A percentile compares a stretch with the other conserved stretches of the same genome.
Evolutionary conservation across 306 rosid genomes (phyloP).

Genomic region (Trichosanthes cucumerina): DNA sequence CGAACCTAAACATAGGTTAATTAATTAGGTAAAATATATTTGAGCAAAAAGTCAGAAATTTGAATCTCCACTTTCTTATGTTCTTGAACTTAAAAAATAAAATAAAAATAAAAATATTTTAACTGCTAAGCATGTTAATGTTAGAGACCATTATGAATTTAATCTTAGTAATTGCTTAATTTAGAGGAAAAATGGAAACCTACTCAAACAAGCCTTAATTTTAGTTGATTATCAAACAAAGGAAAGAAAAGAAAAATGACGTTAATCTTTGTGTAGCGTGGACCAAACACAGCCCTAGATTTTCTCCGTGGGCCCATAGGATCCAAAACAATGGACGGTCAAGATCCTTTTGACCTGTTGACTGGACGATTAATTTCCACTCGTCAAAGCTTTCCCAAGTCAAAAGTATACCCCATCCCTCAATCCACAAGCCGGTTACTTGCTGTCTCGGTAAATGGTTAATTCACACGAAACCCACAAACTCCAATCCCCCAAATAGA

Average conservation of each 20-base stretch:
- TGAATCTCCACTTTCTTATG: too few relatives aligned
- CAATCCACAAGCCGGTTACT: neutral
- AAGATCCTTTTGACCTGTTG: neutral
- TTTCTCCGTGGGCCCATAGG: neutral
- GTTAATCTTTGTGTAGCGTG: neutral
- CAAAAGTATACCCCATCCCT: neutral
- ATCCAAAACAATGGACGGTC: neutral
- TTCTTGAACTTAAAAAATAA: too few relatives aligned
- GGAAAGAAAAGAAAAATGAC: neutral
- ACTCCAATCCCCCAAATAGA: neutral
- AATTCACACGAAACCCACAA: neutral
- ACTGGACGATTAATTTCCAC: neutral
- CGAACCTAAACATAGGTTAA: too few relatives aligned
- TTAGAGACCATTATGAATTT: neutral
- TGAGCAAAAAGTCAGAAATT: too few relatives aligned
- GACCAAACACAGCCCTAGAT: neutral
- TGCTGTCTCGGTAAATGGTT: constrained; percentile 13
- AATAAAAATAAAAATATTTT: too few relatives aligned
- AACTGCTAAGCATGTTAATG: neutral
- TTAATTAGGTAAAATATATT: too few relatives aligned
- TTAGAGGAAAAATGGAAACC: neutral
- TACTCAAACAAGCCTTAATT: neutral
- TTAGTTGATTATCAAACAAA: neutral
- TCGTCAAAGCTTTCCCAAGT: neutral
- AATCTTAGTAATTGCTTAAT: neutral